These are phyloP conservation scores for Microstegium vimineum DNA, from an alignment of 176 grass and related monocot genomes.

Conservation along the genomic window DNA sequence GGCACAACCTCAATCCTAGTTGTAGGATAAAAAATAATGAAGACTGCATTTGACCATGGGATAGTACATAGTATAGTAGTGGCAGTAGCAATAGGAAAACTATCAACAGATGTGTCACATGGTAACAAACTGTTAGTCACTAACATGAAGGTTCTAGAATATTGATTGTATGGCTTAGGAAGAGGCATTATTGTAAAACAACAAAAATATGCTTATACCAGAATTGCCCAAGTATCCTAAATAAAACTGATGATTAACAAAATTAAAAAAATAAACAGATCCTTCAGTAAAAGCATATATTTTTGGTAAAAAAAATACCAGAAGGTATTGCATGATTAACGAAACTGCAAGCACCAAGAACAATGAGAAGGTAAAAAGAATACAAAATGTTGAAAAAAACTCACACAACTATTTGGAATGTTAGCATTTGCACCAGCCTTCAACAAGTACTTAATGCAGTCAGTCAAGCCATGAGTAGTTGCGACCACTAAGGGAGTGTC, in stretches of 20 bases:
- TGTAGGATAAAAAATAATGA: neutral
- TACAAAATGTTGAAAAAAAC: slow-evolving; percentile 6
- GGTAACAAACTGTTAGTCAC: neutral
- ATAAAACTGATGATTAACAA: neutral
- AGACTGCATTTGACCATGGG: neutral
- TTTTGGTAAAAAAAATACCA: neutral
- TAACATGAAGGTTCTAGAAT: neutral
- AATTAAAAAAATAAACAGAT: neutral
- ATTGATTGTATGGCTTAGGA: neutral
- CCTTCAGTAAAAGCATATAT: neutral
- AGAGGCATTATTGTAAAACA: neutral
- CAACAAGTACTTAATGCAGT: slow-evolving; percentile 28
- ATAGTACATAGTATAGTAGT: neutral
- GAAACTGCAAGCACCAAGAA: neutral
- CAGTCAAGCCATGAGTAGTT: neutral
- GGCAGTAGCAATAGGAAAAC: neutral
- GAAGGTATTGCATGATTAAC: neutral
- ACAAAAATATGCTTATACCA: neutral
- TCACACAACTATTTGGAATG: slow-evolving; percentile 26
- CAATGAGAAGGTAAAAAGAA: neutral
- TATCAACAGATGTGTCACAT: neutral
- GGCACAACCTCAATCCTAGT: neutral
- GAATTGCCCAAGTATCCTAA: neutral
- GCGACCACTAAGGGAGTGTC: slow-evolving; percentile 22
- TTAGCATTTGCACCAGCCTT: slow-evolving; percentile 32